Evolutionary conservation across 1,284 basidiomycete species (phyloP), one percentile per base, ranked within the genome.

Genomic region (Rhodotorula sp.): DNA sequence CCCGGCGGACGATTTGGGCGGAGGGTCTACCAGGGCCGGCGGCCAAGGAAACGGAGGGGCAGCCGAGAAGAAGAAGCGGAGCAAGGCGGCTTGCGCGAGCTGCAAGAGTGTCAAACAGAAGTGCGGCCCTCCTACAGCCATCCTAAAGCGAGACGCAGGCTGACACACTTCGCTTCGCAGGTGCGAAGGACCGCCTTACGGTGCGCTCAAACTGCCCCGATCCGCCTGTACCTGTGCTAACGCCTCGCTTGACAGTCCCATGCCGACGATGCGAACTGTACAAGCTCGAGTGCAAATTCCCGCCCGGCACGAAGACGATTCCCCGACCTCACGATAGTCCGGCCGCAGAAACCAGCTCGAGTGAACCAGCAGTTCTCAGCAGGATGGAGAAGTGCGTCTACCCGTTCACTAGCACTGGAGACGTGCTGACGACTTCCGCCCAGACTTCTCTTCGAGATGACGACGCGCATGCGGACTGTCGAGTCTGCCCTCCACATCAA

Each of bases 21-120:
- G 40, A 44, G 40, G 40, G 11, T 44, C 40, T 7, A 44, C 40
- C 40, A 44, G 40, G 40, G 40, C 13, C 40, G 40, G 40, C 40
- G 40, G 40, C 3, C 10, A 13, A 44, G 40, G 40, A 13, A 44
- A 44, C 40, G 40, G 40, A 44, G 40, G 40, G 13, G 11, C 13
- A 11, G 40, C 40, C 40, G 67, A 70, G 64, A 66, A 69, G 48
- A 74, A 74, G 68, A 74, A 70, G 60, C 61, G 73, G 59, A 69
- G 67, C 58, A 67, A 71, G 50, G 57, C 67, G 8, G 73, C 70
- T 7, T 72, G 70, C 61, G 15, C 47, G 26, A 58, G 52, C 7
- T 74, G 67, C 67, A 71, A 73, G 62, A 65, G 66, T 24, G 70
- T 68, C 51, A 75, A 75, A 54, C 73, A 75, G 34, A 72, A 70